These are phyloP conservation scores for Rhododendron simsii DNA, from an alignment of 148 eudicot genomes.

Conservation along the genomic window DNA sequence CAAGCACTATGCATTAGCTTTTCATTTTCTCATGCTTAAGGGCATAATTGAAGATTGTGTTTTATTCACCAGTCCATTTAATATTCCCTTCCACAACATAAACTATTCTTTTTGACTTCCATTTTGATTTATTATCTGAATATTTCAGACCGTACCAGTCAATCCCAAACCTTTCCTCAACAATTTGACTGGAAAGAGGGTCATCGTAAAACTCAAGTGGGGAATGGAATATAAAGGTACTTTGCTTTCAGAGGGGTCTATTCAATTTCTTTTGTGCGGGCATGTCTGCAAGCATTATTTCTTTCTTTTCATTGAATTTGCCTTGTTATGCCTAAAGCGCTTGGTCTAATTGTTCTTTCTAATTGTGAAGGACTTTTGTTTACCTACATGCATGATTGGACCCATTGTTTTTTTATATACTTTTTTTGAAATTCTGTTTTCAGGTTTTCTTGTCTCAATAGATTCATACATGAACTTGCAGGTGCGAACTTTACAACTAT, in stretches of 20 bases:
- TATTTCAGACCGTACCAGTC: conserved; percentile 67
- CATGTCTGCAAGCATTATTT: not conserved
- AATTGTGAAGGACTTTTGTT: not conserved
- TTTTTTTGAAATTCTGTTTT: not conserved
- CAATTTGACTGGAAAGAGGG: conserved; percentile 67
- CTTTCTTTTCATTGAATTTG: not conserved
- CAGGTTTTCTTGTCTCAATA: conserved; percentile 64
- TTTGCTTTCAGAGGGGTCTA: not conserved
- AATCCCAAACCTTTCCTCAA: conserved; percentile 74
- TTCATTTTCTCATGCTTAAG: not conserved
- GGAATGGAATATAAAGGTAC: conserved; percentile 79
- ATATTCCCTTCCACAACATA: not conserved
- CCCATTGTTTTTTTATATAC: not conserved
- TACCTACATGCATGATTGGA: not conserved
- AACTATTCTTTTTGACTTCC: not conserved
- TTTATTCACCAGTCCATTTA: not conserved
- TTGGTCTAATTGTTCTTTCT: not conserved
- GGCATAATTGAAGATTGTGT: not conserved
- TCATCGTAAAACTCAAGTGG: conserved; percentile 68
- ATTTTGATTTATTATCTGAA: not conserved
- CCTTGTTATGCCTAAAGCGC: not conserved
- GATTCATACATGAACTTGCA: conserved; percentile 80
- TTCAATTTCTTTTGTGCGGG: not conserved
- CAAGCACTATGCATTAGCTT: not conserved
- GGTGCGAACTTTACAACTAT: conserved; percentile 17